These are phyloP conservation scores for Globisporangium nunn DNA, from an alignment of 352 stramenopile species.

Conservation along the genomic window DNA sequence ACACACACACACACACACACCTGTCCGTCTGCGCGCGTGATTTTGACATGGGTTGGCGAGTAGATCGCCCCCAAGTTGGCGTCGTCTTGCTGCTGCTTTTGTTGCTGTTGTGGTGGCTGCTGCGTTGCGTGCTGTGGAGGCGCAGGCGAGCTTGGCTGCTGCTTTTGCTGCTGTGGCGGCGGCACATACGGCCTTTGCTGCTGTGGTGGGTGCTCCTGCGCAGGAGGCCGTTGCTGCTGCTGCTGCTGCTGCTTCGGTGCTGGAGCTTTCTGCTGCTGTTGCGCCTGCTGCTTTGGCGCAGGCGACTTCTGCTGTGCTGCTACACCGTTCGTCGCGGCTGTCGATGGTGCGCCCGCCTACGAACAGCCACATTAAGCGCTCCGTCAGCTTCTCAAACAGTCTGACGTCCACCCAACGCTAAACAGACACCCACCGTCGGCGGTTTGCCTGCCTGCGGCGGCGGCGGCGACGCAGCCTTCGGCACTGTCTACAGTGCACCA, in stretches of 20 bases:
- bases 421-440: neutral
- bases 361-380: neutral
- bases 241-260: constrained; percentile 10
- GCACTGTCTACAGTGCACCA: neutral
- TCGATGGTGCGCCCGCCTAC: neutral
- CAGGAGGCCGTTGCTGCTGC: constrained; percentile 4
- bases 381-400: neutral
- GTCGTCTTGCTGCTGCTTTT: constrained; percentile 1
- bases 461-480: neutral
- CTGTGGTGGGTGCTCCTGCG: constrained; percentile 3
- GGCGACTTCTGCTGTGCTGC: neutral
- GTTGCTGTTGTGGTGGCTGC: neutral
- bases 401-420: neutral
- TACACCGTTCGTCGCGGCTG: neutral
- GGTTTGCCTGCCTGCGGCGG: neutral
- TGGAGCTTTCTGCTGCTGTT: neutral
- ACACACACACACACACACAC: constrained; percentile 9
- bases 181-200: constrained; percentile 1
- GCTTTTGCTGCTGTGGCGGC: constrained; percentile 1
- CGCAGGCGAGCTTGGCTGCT: constrained; percentile 3
- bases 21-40: constrained; percentile 62
- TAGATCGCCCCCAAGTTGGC: constrained; percentile 44
- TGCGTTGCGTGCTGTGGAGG: neutral
- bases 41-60: constrained; percentile 59
- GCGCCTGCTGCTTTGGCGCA: neutral